Conservation (phyloP, 495 filamentous ascomycete genomes). For the Pseudomonodictys pantanalensis region DNA sequence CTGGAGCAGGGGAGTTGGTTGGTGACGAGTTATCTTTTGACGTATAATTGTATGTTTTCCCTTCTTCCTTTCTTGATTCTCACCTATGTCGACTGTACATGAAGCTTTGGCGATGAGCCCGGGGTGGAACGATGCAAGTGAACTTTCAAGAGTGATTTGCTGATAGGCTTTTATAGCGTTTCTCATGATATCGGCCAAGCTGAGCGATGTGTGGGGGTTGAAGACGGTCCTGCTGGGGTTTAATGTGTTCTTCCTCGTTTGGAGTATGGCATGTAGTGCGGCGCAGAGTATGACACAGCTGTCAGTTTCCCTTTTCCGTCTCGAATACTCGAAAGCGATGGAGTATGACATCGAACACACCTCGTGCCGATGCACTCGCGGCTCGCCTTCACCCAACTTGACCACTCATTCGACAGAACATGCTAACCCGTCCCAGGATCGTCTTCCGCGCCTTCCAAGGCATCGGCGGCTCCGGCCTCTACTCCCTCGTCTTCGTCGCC, state of each 20-base stretch:
- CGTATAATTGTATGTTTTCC: constrained; percentile 22
- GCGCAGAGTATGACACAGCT: constrained; percentile 28
- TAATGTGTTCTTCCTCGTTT: constrained; percentile 26
- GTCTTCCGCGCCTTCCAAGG: constrained; percentile 31
- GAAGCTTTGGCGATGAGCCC: too few species aligned
- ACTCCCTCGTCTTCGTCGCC: constrained; percentile 28
- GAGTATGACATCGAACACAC: too few species aligned
- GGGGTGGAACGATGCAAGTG: too few species aligned
- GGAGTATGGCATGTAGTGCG: constrained; percentile 26
- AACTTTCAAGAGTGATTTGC: background rate
- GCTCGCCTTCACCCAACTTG: too few species aligned
- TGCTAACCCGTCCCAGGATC: constrained; percentile 11
- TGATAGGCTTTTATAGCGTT: constrained; percentile 9
- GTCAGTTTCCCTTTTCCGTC: constrained; percentile 15
- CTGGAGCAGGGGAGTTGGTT: constrained; percentile 26
- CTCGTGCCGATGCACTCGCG: too few species aligned
- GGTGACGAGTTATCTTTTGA: constrained; percentile 28
- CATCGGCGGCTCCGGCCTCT: constrained; percentile 30
- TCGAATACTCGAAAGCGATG: too few species aligned
- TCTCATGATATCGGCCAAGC: constrained; percentile 27
- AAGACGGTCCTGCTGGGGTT: constrained; percentile 20
- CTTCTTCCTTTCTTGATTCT: background rate
- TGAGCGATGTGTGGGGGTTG: constrained; percentile 28
- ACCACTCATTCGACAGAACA: background rate
- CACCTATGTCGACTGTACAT: too few species aligned